phyloP scores from a whole-genome alignment of 2,329 filamentous ascomycete species.

The Teratosphaeria pseudoeucalypti region DNA sequence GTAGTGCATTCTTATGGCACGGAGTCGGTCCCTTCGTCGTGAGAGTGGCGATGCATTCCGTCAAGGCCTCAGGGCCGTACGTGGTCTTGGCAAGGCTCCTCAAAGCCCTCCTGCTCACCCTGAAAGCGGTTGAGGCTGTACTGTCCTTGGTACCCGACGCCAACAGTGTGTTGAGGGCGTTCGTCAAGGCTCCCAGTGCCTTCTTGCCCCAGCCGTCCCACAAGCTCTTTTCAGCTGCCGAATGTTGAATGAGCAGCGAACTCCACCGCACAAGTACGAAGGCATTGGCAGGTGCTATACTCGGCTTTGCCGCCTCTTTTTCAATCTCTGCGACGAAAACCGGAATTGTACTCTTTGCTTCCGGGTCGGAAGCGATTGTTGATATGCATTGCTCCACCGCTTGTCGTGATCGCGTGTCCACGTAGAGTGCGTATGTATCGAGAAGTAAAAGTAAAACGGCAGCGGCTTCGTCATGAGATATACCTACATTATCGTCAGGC shows the following conservation, averaged over 20 bases:
- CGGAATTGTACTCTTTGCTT: constrained; percentile 48
- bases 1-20: constrained; percentile 59
- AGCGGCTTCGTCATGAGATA: constrained; percentile 13
- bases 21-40: constrained; percentile 57
- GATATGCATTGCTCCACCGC: constrained; percentile 73
- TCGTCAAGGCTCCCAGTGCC: constrained; percentile 58
- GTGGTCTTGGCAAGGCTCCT: constrained; percentile 58
- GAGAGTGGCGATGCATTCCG: constrained; percentile 54
- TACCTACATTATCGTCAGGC: constrained; percentile 1
- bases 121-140: constrained; percentile 62
- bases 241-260: constrained; percentile 63
- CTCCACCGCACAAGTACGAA: constrained; percentile 91
- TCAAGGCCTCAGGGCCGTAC: constrained; percentile 51
- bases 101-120: constrained; percentile 69
- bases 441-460: constrained; percentile 55
- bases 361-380: constrained; percentile 50
- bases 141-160: constrained; percentile 52
- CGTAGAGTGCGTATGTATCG: constrained; percentile 76
- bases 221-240: constrained; percentile 47
- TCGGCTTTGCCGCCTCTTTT: constrained; percentile 63
- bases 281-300: constrained; percentile 67
- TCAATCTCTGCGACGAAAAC: constrained; percentile 58
- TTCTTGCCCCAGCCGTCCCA: constrained; percentile 58
- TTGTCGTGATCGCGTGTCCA: constrained; percentile 72
- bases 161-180: constrained; percentile 67